Conservation (phyloP, 257 asterid species). For the Ligustrum vulgare region DNA sequence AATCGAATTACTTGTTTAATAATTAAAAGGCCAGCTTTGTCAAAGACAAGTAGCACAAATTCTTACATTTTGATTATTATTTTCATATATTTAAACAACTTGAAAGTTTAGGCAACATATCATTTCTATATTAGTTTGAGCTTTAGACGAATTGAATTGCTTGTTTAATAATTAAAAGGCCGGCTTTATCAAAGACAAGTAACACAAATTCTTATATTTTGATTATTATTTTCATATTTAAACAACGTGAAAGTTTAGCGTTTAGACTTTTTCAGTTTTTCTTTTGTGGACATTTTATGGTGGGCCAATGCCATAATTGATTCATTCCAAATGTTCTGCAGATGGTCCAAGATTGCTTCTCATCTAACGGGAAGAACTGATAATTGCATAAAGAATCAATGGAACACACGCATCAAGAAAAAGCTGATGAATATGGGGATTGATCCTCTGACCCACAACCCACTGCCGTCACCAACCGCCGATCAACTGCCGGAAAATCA, state of each 20-base stretch:
- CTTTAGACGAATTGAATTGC: background rate
- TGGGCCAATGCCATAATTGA: background rate
- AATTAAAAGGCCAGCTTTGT: no score
- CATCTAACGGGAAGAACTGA: slow-evolving; percentile 95
- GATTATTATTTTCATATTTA: background rate
- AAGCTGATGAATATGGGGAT: slow-evolving; percentile 83
- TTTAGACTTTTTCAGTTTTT: no score
- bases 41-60: no score
- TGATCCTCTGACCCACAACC: slow-evolving; percentile 84
- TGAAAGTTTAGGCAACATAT: no score
- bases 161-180: background rate
- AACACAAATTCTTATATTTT: background rate
- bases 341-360: slow-evolving; percentile 97
- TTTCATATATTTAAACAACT: no score
- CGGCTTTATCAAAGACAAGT: background rate
- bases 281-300: no score
- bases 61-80: no score
- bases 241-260: no score
- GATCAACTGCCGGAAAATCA: slow-evolving; percentile 1
- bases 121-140: no score
- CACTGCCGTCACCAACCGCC: slow-evolving; percentile 39
- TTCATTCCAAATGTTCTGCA: slow-evolving; percentile 17
- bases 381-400: slow-evolving; percentile 85
- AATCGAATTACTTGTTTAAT: no score
- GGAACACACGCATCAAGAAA: slow-evolving; percentile 94